phyloP scores from a whole-genome alignment of 257 asterid genomes.

The Solanum appendiculatum region DNA sequence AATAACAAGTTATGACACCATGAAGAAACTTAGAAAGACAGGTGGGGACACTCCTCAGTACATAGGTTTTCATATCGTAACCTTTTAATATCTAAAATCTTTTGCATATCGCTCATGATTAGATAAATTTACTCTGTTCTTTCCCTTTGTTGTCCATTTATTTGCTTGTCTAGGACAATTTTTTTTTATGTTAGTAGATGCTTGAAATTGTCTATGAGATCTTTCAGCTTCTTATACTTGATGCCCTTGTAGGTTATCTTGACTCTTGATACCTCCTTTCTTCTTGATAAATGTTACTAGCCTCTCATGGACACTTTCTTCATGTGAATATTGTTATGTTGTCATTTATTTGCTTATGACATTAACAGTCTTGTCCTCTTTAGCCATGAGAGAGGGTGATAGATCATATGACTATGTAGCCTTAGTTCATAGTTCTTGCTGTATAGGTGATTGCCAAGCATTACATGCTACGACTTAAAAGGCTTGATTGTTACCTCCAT shows the following conservation, averaged over 20 bases:
- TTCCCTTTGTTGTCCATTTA: background rate
- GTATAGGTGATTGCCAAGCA: background rate
- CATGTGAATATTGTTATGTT: background rate
- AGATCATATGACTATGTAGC: background rate
- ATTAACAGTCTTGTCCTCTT: background rate
- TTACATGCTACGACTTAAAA: background rate
- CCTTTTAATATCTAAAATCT: background rate
- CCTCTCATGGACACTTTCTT: background rate
- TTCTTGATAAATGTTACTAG: background rate
- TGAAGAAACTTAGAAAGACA: background rate
- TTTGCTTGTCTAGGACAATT: background rate
- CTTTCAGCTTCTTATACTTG: background rate
- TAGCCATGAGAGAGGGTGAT: background rate
- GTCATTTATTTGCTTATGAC: background rate
- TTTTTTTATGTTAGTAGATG: background rate
- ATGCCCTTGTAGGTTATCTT: background rate
- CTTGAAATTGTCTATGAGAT: background rate
- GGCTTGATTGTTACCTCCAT: background rate
- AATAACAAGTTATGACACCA: background rate
- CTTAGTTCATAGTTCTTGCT: background rate
- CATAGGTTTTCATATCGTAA: background rate
- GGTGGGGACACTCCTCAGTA: background rate
- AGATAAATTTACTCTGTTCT: background rate
- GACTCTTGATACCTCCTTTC: background rate
- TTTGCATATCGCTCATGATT: background rate